Evolutionary conservation across 495 filamentous ascomycete genomes (phyloP).

Genomic region (Penicillium atrosanguineum): DNA sequence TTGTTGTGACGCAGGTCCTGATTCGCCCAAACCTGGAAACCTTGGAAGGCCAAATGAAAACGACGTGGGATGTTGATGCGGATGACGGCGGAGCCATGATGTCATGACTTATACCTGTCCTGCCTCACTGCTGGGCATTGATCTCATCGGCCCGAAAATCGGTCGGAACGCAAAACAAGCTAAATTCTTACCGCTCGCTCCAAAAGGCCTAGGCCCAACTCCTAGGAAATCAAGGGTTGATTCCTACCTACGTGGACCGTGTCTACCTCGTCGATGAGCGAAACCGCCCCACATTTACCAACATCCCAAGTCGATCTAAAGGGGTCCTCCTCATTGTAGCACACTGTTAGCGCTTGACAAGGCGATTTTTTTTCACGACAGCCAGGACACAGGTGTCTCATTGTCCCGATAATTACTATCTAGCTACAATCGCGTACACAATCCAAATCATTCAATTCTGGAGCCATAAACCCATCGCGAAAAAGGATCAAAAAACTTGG

Average conservation of each 20-base stretch:
- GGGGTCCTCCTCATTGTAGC: neutral
- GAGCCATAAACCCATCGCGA: neutral
- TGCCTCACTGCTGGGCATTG: neutral
- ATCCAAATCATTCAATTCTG: neutral
- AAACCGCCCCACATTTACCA: neutral
- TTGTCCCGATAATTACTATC: too few species aligned
- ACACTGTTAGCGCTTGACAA: neutral
- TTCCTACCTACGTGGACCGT: neutral
- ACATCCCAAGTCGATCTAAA: neutral
- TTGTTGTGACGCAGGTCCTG: neutral
- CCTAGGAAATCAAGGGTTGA: neutral
- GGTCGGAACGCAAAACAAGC: neutral
- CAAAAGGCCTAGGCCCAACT: neutral
- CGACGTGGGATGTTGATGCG: neutral
- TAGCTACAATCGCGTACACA: neutral
- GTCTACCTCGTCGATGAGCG: neutral
- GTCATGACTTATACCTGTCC: neutral
- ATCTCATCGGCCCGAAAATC: neutral
- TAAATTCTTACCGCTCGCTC: neutral
- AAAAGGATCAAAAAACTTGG: neutral
- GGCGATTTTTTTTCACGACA: too few species aligned
- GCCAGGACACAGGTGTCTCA: too few species aligned
- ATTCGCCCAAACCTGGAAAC: neutral
- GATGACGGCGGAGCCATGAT: constrained; percentile 1
- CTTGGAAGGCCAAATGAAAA: neutral